Evolutionary conservation across 768 basidiomycete species (phyloP).

Genomic region (Russula dissimulans): DNA sequence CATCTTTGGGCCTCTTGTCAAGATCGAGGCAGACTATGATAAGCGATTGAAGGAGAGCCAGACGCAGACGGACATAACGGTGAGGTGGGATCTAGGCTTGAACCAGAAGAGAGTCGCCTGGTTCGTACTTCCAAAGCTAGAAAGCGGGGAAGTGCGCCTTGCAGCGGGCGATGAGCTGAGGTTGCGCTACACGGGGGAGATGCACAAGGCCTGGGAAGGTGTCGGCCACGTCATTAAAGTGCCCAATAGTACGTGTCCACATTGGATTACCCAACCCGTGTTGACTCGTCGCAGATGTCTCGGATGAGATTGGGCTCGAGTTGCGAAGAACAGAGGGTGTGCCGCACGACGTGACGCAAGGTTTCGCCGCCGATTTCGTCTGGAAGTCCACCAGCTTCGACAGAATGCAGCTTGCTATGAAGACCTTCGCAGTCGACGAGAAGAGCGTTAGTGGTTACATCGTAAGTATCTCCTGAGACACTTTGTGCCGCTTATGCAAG

Average conservation of each 20-base stretch:
- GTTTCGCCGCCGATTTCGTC: constrained; percentile 96
- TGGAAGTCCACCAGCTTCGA: constrained; percentile 99
- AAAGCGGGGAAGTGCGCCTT: constrained; percentile 93
- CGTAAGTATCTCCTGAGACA: constrained; percentile 38
- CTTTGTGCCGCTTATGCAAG: neutral
- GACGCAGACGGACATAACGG: constrained; percentile 92
- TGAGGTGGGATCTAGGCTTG: constrained; percentile 95
- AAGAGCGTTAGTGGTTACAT: constrained; percentile 99
- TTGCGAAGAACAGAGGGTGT: constrained; percentile 85
- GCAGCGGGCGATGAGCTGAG: constrained; percentile 95
- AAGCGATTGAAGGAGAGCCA: constrained; percentile 97
- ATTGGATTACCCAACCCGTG: neutral
- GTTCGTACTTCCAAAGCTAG: constrained; percentile 93
- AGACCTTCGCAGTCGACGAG: constrained; percentile 98
- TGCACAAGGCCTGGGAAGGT: constrained; percentile 94
- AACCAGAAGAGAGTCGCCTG: constrained; percentile 99
- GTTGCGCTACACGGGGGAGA: constrained; percentile 78
- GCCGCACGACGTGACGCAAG: constrained; percentile 87
- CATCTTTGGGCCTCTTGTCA: constrained; percentile 97
- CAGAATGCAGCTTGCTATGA: constrained; percentile 99
- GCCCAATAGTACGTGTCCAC: constrained; percentile 74
- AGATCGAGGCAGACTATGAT: constrained; percentile 99
- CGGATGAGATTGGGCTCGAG: constrained; percentile 95
- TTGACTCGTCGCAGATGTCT: constrained; percentile 60
- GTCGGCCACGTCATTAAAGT: constrained; percentile 98